Base-by-base conservation (phyloP, 73 alveolate species). In the Paramecium pentaurelia region DNA sequence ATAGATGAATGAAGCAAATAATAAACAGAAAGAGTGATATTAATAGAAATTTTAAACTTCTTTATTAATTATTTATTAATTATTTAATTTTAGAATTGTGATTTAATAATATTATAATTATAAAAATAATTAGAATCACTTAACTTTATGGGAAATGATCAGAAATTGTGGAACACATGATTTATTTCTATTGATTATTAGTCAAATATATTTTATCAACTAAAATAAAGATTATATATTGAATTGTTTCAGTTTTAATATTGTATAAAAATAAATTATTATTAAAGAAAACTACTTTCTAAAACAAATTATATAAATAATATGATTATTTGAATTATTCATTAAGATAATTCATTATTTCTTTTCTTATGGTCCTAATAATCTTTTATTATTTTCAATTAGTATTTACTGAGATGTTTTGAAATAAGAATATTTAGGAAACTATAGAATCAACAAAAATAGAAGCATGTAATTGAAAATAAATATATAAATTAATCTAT, bases 1-100 rank as follows among this genome's bases (percentile, higher is more conserved):
- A 58, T 49, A 32, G 86, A 85, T 27, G 92, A 93, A 16, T 93
- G 64, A 27, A 92, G 86, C 38, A 77, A 93, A 20, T 77, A 91
- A 80, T 6, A 80, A 40, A 6, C 49, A 40, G 3, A 80, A 37
- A 7, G 58, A 68, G 45, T 47, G 60, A 47, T 12, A 47, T 47
- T 2, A 12, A 14, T 47, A 47, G 0, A 14, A 47, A 1, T 47
- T 10, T 14, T 47, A 14, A 4, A 1, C 60, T 11, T 14, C 18
- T 12, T 47, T 47, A 11, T 14, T 11, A 1, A 47, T 11, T 47
- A 47, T 11, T n/a, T n/a, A n/a, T n/a, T n/a, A n/a, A n/a, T n/a
- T n/a, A n/a, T 12, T 47, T 27, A 47, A 42, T 32, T 32, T 32
- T 32, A n/a, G 37, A 32, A 32, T 2, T 32, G 37, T 32, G 0